Evolutionary conservation across 805 yeast species (phyloP), one percentile per base, ranked within the genome.

Genomic region (Wickerhamomyces kurtzmanii): DNA sequence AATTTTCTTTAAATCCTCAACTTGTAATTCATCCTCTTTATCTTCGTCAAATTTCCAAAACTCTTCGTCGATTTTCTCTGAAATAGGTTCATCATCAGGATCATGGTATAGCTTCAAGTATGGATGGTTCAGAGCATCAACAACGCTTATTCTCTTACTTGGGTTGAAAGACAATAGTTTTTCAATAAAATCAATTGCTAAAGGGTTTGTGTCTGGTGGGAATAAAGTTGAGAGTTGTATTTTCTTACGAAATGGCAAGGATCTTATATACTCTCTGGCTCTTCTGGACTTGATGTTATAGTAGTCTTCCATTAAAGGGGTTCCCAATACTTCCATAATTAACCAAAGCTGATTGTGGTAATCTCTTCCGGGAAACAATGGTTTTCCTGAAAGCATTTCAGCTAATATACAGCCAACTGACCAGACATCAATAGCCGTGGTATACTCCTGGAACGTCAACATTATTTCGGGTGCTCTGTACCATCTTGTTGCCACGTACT

Each of bases 401-500:
- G 82, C 87, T 18, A 81, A 44, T 19, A 81, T 77, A 45, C 89
- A 80, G 0, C 89, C 91, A 22, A 78, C 75, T 0, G 85, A 74
- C 91, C 91, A 81, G 11, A 80, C 62, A 45, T 81, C 91, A 34
- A 81, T 76, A 1, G 86, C 83, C 7, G 78, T 72, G 3, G 87
- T 69, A 39, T 81, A 81, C 42, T 75, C 76, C 22, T 81, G 75
- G 34, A 70, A 65, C 1, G 83, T 71, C 16, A 81, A 53, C 89
- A 81, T 81, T 32, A 81, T 77, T 49, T 81, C 91, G 0, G 89
- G 89, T 0, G 89, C 89, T 29, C 91, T 57, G 47, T 81, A 81
- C 89, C 89, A 81, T 41, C 91, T 59, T 7, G 91, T 81, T 3
- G 89, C 89, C 4, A 81, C 91, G 39, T 81, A 81, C 46, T 81